Evolutionary conservation across 2,329 filamentous ascomycete species (phyloP).

Genomic region (Fusarium oxysporum): DNA sequence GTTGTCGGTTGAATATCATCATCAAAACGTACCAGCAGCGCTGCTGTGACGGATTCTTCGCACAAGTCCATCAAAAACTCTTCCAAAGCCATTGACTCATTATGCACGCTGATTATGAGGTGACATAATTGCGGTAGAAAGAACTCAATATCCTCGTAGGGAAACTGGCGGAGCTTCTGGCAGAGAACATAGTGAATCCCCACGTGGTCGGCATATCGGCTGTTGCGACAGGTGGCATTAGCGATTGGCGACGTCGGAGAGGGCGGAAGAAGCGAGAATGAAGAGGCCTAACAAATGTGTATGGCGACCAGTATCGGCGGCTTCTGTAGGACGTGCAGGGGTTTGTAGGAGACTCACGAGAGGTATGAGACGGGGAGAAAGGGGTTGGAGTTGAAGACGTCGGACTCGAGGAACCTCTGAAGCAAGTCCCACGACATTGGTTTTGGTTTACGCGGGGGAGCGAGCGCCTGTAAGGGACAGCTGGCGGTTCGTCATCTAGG

Average conservation of each 20-base stretch:
- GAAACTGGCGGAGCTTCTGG: constrained; percentile 88
- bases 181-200: constrained; percentile 91
- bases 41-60: constrained; percentile 87
- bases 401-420: constrained; percentile 90
- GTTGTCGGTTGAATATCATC: background rate
- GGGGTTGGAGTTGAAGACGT: constrained; percentile 92
- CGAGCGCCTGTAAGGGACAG: constrained; percentile 46
- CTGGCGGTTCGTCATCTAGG: constrained; percentile 54
- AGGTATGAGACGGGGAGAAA: constrained; percentile 90
- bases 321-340: background rate
- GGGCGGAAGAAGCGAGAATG: constrained; percentile 15
- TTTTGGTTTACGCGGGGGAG: constrained; percentile 57
- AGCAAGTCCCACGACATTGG: constrained; percentile 87
- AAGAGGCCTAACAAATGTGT: background rate
- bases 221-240: constrained; percentile 54
- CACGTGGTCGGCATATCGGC: constrained; percentile 89
- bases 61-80: constrained; percentile 88
- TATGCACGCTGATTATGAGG: constrained; percentile 87
- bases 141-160: constrained; percentile 93
- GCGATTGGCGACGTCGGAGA: constrained; percentile 38
- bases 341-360: constrained; percentile 69
- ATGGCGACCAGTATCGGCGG: background rate
- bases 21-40: constrained; percentile 73
- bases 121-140: constrained; percentile 90
- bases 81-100: constrained; percentile 91